These are phyloP conservation scores for Alternaria postmessia DNA, from an alignment of 2,329 filamentous ascomycete species.

Conservation along the genomic window DNA sequence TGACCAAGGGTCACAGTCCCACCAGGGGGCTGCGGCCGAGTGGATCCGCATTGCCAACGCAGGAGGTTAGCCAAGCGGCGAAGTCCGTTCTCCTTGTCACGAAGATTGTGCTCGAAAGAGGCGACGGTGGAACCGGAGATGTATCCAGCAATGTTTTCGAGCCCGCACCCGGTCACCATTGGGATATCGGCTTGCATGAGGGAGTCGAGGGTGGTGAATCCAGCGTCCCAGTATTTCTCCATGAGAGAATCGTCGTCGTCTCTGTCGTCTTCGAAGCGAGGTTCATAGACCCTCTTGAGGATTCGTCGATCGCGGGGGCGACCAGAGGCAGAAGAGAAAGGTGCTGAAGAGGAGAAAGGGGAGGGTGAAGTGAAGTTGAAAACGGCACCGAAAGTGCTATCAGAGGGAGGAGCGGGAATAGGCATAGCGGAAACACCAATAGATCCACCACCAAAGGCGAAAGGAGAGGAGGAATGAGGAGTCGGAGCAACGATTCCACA, in stretches of 20 bases:
- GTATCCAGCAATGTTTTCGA: not conserved
- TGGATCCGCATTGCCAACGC: constrained; percentile 6
- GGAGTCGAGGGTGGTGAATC: not conserved
- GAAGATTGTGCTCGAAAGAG: constrained; percentile 4
- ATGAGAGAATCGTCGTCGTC: not conserved
- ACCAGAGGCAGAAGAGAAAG: not conserved
- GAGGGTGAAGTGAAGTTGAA: not conserved
- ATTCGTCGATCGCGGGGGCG: not conserved
- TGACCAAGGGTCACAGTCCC: not conserved
- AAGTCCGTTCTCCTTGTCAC: not conserved
- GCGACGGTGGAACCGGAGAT: constrained; percentile 5
- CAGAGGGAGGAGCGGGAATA: not conserved
- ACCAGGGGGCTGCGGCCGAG: constrained; percentile 4
- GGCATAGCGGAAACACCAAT: not conserved
- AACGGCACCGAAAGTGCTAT: not conserved
- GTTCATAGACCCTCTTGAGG: not conserved
- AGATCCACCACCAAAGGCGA: not conserved
- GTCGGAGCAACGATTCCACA: not conserved
- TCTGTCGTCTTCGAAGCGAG: not conserved
- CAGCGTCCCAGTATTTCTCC: not conserved
- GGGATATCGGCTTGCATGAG: not conserved
- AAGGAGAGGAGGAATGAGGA: not conserved
- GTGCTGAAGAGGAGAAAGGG: not conserved
- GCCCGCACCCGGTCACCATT: not conserved
- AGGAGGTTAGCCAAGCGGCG: constrained; percentile 2